Evolutionary conservation across 1,284 basidiomycete genomes (phyloP), one percentile per base, ranked within the genome.

Genomic region (Trametes versicolor): DNA sequence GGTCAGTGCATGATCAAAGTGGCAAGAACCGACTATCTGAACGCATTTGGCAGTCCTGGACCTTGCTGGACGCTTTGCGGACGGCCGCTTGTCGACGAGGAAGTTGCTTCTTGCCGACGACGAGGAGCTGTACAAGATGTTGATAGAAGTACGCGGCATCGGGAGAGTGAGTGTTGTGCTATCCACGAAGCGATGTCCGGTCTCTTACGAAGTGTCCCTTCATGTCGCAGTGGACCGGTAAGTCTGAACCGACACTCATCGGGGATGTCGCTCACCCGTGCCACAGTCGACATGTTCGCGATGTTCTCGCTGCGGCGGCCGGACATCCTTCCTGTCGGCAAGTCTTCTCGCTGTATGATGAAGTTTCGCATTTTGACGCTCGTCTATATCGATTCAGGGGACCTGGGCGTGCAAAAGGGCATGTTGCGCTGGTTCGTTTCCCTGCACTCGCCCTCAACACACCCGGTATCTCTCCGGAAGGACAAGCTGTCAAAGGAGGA

Each of bases 241-340:
- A 29, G 61, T 66, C 50, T 17, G 32, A 49, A 27, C 17, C 13
- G 21, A 21, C 19, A 19, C 21, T 27, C 1, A 43, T 29, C 19
- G 27, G 13, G 52, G n/a, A 58, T 45, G 27, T 37, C 23, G 25
- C 56, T 57, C 34, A 63, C 34, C 37, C 15, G 21, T 54, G 25
- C 32, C 43, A 17, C 77, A 83, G 92, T 95, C 17, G 89, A 95
- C 74, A 96, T 96, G 95, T 96, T 96, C 74, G 86, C 93, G 13
- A 93, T 97, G 64, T 96, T 96, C 78, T 92, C 93, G 1, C 82
- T 95, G 25, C 85, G 93, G 6, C 87, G 94, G 8, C 92, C 92
- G 0, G 88, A 97, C 76, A 91, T 96, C 54, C 82, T 96, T 2
- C 92, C 93, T 45, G 88, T 92, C 55, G 89, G 90, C 87, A 69